Percentiles rank a stretch among this genome's conserved stretches.
Conservation (phyloP, 140 eudicot species). For the Erigeron philadelphicus region DNA sequence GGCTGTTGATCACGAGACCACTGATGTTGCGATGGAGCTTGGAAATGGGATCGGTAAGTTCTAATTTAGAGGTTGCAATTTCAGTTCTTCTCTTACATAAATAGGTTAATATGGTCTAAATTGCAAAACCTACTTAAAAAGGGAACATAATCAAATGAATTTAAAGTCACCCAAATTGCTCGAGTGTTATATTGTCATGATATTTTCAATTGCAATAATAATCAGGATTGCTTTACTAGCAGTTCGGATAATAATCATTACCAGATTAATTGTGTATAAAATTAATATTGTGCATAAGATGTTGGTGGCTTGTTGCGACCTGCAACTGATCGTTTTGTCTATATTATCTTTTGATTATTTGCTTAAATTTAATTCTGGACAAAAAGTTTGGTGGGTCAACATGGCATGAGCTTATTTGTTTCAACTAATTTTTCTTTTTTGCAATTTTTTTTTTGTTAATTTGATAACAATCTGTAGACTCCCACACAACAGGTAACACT, state of each 20-base stretch:
- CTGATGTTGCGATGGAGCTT: conserved; percentile 38
- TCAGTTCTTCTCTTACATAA: background rate
- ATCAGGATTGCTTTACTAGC: no score
- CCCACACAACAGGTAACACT: conserved; percentile 43
- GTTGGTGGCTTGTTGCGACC: no score
- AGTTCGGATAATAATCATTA: no score
- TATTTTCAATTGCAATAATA: no score
- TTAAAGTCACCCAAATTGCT: background rate
- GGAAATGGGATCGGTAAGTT: conserved; percentile 43
- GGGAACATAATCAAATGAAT: background rate
- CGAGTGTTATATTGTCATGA: no score
- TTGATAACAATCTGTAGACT: background rate
- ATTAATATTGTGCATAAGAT: no score
- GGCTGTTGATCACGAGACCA: conserved; percentile 35
- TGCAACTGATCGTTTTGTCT: no score
- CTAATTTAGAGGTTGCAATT: background rate
- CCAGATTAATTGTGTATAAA: no score
- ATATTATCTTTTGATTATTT: no score
- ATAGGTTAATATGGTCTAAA: background rate
- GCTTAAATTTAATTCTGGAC: no score
- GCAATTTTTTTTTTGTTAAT: background rate
- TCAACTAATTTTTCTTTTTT: background rate
- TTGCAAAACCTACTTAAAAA: background rate
- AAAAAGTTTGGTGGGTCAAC: background rate
- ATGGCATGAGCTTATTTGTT: background rate